Base-by-base conservation (phyloP, 768 basidiomycete genomes). In the Gloeophyllum trabeum region DNA sequence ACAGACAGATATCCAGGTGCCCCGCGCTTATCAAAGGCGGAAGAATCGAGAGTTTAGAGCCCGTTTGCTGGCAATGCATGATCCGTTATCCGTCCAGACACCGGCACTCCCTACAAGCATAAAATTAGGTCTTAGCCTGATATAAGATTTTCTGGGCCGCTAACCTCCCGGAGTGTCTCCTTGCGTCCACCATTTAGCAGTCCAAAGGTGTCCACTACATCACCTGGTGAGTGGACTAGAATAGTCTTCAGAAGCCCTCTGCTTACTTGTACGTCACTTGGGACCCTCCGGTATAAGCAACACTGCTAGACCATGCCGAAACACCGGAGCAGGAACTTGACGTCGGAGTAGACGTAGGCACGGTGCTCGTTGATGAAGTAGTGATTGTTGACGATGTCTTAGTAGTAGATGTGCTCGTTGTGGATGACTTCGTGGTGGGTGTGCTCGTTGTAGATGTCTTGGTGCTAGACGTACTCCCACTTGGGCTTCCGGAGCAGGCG, bases 181-280 rank as follows among this genome's bases (percentile, higher is more conserved):
- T 53, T 81, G 59, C 14, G 75, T 71, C 77, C 80, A 79, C 71
- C 73, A 80, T 42, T 73, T 66, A 2, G 78, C 76, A 10, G 66
- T 69, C 66, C 65, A 71, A 34, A 65, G 54, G 45, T 66, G 50
- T 12, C 62, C 61, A 46, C 59, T 61, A 48, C 23, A 22, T 16
- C 23, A 36, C 40, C 20, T 21, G 35, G 45, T 24, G 13, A 45
- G 49, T 35, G 21, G 26, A 35, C 38, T 30, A 30, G 10, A 16
- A 21, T 21, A 12, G 36, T 10, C 20, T 43, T 34, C 42, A 45
- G 25, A 43, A 36, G 16, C 19, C 39, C 30, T 41, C 12, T 20
- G 24, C 7, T 53, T 52, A 77, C 76, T 59, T 63, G 52, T 67
- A 81, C 13, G 67, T 63, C 20, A 66, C 75, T 54, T 73, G 57